Percentiles rank a stretch among this genome's conserved stretches.
These are phyloP conservation scores for Plantago elongata DNA, from an alignment of 257 asterid genomes.

Conservation along the genomic window DNA sequence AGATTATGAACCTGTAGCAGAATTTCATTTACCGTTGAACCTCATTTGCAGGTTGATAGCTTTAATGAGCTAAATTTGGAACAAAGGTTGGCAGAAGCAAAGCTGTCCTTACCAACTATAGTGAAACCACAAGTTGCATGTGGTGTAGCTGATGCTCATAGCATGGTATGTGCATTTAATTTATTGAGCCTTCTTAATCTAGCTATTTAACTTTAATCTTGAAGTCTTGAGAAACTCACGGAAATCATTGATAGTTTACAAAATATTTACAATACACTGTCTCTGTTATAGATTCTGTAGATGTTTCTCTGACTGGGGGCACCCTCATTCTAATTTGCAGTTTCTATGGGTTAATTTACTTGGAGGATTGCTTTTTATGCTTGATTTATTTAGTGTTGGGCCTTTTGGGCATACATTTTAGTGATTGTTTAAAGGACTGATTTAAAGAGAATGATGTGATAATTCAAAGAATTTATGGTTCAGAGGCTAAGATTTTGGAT, in stretches of 20 bases:
- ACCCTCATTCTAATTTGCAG: no score
- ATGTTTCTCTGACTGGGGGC: not conserved
- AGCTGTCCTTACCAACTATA: conserved; percentile 67
- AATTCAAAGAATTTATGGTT: no score
- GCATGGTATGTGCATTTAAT: conserved; percentile 58
- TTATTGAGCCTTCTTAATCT: conserved; percentile 1
- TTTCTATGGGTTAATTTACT: no score
- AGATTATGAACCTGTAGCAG: conserved; percentile 18
- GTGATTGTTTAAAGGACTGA: no score
- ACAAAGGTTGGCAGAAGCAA: conserved; percentile 60
- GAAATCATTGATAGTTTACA: not conserved
- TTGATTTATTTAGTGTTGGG: no score
- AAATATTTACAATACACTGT: not conserved
- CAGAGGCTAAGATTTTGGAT: no score
- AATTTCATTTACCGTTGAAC: conserved; percentile 26
- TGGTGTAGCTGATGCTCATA: conserved; percentile 92
- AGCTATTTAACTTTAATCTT: conserved; percentile 2
- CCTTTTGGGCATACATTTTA: no score
- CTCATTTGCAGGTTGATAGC: conserved; percentile 64
- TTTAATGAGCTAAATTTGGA: conserved; percentile 61
- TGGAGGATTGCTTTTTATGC: no score
- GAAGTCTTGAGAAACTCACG: conserved; percentile 8
- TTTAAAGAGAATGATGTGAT: no score
- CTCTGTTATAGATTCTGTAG: not conserved
- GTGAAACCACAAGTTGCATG: conserved; percentile 99